phyloP scores from a whole-genome alignment of 1,284 basidiomycete genomes.

The Puccinia brachypodii region DNA sequence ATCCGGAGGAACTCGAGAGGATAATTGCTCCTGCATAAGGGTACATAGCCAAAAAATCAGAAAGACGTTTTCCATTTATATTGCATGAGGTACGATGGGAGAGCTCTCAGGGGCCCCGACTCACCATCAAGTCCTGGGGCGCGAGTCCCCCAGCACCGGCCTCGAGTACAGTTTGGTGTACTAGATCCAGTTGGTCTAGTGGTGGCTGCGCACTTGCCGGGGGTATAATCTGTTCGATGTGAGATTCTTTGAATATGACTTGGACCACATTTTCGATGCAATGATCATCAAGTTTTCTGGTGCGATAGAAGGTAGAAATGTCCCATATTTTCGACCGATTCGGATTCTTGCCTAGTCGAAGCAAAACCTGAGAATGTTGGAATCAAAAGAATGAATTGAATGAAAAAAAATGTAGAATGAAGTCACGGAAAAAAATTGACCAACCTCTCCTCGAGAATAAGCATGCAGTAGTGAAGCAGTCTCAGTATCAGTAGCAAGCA shows the following conservation, averaged over 20 bases:
- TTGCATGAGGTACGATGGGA: neutral
- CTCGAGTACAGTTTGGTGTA: constrained; percentile 18
- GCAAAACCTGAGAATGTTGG: neutral
- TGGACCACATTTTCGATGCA: constrained; percentile 36
- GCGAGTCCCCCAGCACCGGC: constrained; percentile 27
- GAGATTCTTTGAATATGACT: neutral
- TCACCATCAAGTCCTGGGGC: constrained; percentile 14
- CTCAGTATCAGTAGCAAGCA: constrained; percentile 41
- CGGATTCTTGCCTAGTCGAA: neutral
- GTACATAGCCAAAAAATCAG: neutral
- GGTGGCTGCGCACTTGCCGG: neutral
- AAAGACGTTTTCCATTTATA: neutral
- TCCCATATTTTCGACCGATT: constrained; percentile 41
- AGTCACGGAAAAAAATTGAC: neutral
- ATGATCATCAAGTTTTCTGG: constrained; percentile 37
- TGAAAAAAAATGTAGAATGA: neutral
- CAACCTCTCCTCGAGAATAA: constrained; percentile 30
- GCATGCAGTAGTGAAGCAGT: constrained; percentile 44
- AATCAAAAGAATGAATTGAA: neutral
- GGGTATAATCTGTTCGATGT: neutral
- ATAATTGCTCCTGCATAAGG: constrained; percentile 1
- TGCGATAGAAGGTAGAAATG: constrained; percentile 16
- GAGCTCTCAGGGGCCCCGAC: neutral
- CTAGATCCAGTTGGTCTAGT: neutral
- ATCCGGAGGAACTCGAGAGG: neutral